Base-by-base conservation (phyloP, 208 protist species). In the Endotrypanum monterogeii region DNA sequence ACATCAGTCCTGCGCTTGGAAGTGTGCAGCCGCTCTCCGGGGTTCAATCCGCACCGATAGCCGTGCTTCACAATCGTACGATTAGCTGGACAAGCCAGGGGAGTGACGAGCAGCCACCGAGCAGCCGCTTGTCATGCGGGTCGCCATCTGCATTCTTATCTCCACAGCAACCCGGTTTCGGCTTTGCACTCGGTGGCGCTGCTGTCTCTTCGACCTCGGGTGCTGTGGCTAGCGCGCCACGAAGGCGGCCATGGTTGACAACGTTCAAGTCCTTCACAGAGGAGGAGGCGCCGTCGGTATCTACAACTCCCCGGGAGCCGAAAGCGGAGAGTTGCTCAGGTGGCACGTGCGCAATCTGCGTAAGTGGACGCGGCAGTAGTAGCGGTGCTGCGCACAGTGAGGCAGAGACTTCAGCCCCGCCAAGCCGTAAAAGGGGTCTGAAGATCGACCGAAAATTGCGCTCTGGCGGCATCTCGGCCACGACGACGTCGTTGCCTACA, bases 241-340 rank as follows among this genome's bases (percentile, higher is more conserved):
- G 65, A 54, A 52, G 69, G 52, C 63, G 65, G 3, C 76, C 76
- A 23, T 58, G 63, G 25, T 63, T 80, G 44, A 67, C 70, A 9
- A 73, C 76, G 44, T 80, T 80, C 70, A 48, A 48, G 25, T 56
- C 76, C n/a, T 57, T 75, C 37, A 25, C 69, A 28, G 76, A 80
- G 16, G 76, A 80, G 32, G 62, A 63, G 35, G 20, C 70, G 37
- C 23, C 52, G 67, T 66, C 76, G 4, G 44, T 67, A 0, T 35
- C 23, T 30, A 54, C 76, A 18, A 80, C 76, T 1, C 69, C 76
- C 8, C 76, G 62, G 2, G 75, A 70, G 66, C 14, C 16, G 66
- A 35, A 25, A 50, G 66, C 46, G 46, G 50, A 23, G 14, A 41
- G 66, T 39, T 57, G 30, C 23, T 57, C 66, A 6, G 32, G 18